A percentile compares a stretch with the other conserved stretches of the same genome.
Conservation (phyloP, 208 protist species). For the Trypanosomatidae sp. region DNA sequence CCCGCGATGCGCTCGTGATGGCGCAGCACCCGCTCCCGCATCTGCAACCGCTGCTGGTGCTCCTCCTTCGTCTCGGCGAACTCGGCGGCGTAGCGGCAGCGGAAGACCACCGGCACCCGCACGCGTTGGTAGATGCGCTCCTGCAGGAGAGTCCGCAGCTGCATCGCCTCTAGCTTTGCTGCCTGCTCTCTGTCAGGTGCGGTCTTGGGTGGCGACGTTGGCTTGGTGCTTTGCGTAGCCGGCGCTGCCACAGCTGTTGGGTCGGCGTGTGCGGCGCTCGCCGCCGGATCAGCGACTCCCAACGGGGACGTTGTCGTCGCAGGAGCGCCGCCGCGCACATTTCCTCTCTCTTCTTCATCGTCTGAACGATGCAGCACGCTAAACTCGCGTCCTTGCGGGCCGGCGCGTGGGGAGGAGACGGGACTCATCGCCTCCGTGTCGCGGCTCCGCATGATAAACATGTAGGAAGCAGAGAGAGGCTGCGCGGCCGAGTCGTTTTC, state of each 20-base stretch:
- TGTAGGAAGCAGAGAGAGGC: slow-evolving; percentile 28
- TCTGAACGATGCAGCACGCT: too few relatives aligned
- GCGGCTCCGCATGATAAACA: slow-evolving; percentile 38
- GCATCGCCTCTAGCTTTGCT: slow-evolving; percentile 17
- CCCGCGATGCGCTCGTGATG: slow-evolving; percentile 6
- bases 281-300: too few relatives aligned
- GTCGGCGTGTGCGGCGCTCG: too few relatives aligned
- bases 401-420: slow-evolving; percentile 7
- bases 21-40: slow-evolving; percentile 14
- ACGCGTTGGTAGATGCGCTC: slow-evolving; percentile 19
- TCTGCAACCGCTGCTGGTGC: slow-evolving; percentile 15
- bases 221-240: too few relatives aligned
- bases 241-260: too few relatives aligned
- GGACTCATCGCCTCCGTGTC: slow-evolving; percentile 25
- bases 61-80: slow-evolving; percentile 25
- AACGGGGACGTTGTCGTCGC: neutral
- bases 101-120: slow-evolving; percentile 35
- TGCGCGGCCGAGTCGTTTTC: neutral
- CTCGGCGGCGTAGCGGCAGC: slow-evolving; percentile 27
- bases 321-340: too few relatives aligned
- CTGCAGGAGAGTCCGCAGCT: slow-evolving; percentile 29
- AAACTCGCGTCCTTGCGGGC: too few relatives aligned
- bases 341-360: too few relatives aligned
- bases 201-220: too few relatives aligned
- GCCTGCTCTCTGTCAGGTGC: neutral